Evolutionary conservation across 441 rosid species (phyloP).

Genomic region (Euphorbia celastroides): DNA sequence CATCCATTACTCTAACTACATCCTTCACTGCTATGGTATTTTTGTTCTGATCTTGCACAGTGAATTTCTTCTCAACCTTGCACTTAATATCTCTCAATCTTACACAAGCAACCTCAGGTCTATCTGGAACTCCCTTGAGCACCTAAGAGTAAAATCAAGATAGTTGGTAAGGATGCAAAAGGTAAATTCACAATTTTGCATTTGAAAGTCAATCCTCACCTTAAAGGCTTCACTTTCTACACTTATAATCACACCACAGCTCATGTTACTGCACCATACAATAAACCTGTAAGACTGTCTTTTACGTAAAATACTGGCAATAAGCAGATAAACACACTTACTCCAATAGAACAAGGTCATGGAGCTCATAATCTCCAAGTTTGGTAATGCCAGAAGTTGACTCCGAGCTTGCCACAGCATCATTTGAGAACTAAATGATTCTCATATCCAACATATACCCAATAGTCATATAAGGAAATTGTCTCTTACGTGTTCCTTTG

Average conservation of each 20-base stretch:
- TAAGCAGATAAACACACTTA: slow-evolving; percentile 33
- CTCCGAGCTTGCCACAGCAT: slow-evolving; percentile 96
- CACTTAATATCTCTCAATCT: slow-evolving; percentile 92
- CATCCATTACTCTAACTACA: slow-evolving; percentile 77
- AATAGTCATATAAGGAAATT: background rate
- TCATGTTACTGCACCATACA: slow-evolving; percentile 56
- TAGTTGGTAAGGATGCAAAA: slow-evolving; percentile 1
- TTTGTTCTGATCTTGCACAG: slow-evolving; percentile 67
- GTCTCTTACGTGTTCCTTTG: slow-evolving; percentile 85
- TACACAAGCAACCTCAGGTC: slow-evolving; percentile 83
- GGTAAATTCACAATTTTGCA: background rate
- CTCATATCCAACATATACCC: background rate
- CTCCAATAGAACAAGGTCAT: slow-evolving; percentile 92
- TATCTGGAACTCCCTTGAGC: slow-evolving; percentile 94
- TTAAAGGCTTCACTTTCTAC: slow-evolving; percentile 97
- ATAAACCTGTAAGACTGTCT: slow-evolving; percentile 32
- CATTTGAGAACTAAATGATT: slow-evolving; percentile 57
- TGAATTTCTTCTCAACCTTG: slow-evolving; percentile 76
- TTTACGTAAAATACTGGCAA: slow-evolving; percentile 19
- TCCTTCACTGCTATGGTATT: slow-evolving; percentile 76
- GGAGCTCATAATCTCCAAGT: slow-evolving; percentile 95
- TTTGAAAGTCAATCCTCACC: slow-evolving; percentile 32
- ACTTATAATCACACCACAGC: slow-evolving; percentile 91
- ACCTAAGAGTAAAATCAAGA: slow-evolving; percentile 40
- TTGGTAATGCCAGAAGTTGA: slow-evolving; percentile 89